phyloP scores from a whole-genome alignment of 192 early-diverging fungal genomes.

The Dissophora globulifera region DNA sequence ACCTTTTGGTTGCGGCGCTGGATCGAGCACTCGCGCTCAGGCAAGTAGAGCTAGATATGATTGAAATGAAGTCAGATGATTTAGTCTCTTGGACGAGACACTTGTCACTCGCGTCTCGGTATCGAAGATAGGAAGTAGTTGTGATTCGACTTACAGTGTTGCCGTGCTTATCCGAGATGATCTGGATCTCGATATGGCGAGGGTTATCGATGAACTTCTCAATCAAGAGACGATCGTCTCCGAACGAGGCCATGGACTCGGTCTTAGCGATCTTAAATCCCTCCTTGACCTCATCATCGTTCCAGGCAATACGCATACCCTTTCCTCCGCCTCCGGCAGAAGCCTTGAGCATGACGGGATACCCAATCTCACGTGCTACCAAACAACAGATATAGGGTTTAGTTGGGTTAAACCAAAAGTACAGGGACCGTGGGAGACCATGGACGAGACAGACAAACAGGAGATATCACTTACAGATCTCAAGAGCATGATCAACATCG shows the following conservation, averaged over 20 bases:
- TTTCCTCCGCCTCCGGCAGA: constrained; percentile 86
- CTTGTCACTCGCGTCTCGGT: no score
- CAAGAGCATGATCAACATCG: constrained; percentile 76
- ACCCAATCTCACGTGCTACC: constrained; percentile 71
- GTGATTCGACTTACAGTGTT: constrained; percentile 56
- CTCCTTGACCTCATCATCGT: constrained; percentile 72
- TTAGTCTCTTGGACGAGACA: no score
- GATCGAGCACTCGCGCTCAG: constrained; percentile 91
- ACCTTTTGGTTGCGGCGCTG: constrained; percentile 87
- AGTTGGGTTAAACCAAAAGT: no score
- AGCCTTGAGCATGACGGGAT: constrained; percentile 89
- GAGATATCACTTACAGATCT: constrained; percentile 62
- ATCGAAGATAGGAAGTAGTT: no score
- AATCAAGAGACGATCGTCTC: constrained; percentile 88
- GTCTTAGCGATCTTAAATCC: constrained; percentile 82
- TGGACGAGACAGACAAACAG: no score
- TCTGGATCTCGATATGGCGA: constrained; percentile 81
- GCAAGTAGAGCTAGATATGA: constrained; percentile 85
- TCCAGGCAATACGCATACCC: constrained; percentile 86
- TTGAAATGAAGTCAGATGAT: no score
- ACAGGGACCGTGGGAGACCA: no score
- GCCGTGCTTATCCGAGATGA: constrained; percentile 76
- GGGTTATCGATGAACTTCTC: constrained; percentile 93
- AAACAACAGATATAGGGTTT: not conserved
- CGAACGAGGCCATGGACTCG: constrained; percentile 87